Evolutionary conservation across 495 filamentous ascomycete genomes (phyloP), one percentile per base, ranked within the genome.

Genomic region (Monascus purpureus): DNA sequence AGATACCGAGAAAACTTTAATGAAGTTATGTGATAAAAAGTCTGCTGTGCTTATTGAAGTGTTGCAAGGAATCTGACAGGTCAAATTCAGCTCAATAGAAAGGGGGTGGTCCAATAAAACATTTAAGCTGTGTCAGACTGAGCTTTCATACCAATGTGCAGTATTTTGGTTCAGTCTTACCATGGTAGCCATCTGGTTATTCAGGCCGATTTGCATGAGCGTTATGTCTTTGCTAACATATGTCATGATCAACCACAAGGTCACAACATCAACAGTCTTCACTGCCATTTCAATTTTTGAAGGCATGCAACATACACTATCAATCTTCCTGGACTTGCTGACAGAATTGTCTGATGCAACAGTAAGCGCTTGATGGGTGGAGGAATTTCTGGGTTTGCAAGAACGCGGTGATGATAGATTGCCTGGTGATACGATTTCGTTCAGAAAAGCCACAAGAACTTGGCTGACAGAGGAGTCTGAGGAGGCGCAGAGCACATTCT

Each of bases 41-140:
- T 65, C 81, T 59, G 70, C 63, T 2, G 60, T 81, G 0, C 55
- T 84, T 15, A 77, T 73, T 1, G 80, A 86, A 50, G 77, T 76
- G 4, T 50, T 86, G 3, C 71, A 75, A 39, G 80, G 74, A 19
- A 83, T 86, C 28, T 66, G 80, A 6, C 80, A 85, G 47, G 80
- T 86, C 45, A 86, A 86, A 43, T 82, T 85, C 43, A 75, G 75
- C 5, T 79, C 78, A n/a, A 53, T 78, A 8, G 80, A 86, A 47
- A 45, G 46, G 5, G 67, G 75, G 35, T 86, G 80, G 80, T 63
- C 80, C 47, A 47, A 53, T n/a, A 77, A 72, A 33, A 80, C 85
- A 30, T 44, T 55, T 13, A 57, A 54, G 2, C 61, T 74, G 16
- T 61, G 80, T 39, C 61, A 66, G 13, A 61, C 62, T 22, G 80